Evolutionary conservation across 108 stramenopile species (phyloP).

Genomic region (Cyclotella choctawhatcheeana): DNA sequence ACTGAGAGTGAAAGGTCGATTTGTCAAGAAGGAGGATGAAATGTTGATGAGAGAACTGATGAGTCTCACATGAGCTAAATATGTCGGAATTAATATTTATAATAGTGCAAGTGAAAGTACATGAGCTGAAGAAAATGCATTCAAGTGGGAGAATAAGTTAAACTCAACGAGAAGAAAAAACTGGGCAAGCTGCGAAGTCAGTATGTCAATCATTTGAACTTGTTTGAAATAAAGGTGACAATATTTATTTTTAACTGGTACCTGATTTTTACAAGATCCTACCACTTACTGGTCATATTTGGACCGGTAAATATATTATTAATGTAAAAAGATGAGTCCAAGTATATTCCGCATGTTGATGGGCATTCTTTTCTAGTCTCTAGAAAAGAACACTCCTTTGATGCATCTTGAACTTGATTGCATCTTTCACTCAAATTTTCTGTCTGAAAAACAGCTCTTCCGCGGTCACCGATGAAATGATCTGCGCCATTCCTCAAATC

Average conservation of each 20-base stretch:
- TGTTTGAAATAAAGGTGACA: neutral
- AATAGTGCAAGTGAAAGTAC: neutral
- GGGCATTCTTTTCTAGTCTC: slow-evolving; percentile 5
- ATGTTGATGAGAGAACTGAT: slow-evolving; percentile 92
- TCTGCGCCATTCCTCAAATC: slow-evolving; percentile 10
- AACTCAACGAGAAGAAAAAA: neutral
- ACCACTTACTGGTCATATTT: too few species aligned
- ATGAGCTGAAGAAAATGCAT: neutral
- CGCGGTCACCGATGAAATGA: slow-evolving; percentile 22
- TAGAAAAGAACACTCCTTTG: neutral
- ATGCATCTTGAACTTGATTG: neutral
- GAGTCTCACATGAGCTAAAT: slow-evolving; percentile 85
- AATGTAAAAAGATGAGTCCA: slow-evolving; percentile 11
- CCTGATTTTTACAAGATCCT: too few species aligned
- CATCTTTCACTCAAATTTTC: slow-evolving; percentile 4
- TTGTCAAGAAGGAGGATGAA: slow-evolving; percentile 99
- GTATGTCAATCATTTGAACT: neutral
- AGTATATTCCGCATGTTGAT: slow-evolving; percentile 8
- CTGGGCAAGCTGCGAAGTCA: neutral
- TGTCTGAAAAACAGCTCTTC: slow-evolving; percentile 4
- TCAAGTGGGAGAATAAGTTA: neutral
- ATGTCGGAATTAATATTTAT: too few species aligned
- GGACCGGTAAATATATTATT: neutral
- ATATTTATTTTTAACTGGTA: too few species aligned
- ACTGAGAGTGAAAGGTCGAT: slow-evolving; percentile 96